Base-by-base conservation (phyloP, 2,329 filamentous ascomycete species). In the Neonectria hederae region DNA sequence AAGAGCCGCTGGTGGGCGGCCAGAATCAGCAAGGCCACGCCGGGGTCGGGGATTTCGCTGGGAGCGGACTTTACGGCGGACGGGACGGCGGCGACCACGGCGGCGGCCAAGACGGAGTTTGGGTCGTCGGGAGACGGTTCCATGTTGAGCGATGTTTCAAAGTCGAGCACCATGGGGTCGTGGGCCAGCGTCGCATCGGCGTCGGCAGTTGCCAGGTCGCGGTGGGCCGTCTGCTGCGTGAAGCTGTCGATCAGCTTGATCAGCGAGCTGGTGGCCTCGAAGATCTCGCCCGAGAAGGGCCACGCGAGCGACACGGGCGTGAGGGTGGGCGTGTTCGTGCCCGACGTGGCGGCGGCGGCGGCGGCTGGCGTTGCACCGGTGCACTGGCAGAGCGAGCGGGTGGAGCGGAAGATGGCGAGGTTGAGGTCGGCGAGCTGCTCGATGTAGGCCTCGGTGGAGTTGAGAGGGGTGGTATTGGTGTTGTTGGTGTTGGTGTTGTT, bases 231-330 rank as follows among this genome's bases (percentile, higher is more conserved):
- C 35, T 38, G 35, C 35, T 28, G 22, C 17, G 45, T 28, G n/a
- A 30, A 49, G 45, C 13, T 17, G 24, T 49, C 45, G 24, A 49
- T 49, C 22, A 49, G 45, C 45, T n/a, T 26, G 45, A 49, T 49
- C 45, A 49, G 24, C 22, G 45, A 49, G 45, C 45, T 49, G 14
- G 45, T 28, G 24, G 45, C 45, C 45, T 49, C 45, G 45, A 49
- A 49, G 45, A 49, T 30, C 24, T 49, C 45, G 22, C 45, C 45
- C 24, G 45, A 49, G 45, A 49, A 28, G 17, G 43, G 22, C 43
- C 43, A 48, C 6, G 43, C 43, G 2, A 48, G 21, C 22, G 43
- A 48, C 7, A 26, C 43, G 43, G 43, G 43, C 14, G 17, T 42
- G 38, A 42, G 35, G 13, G 35, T 42, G 17, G 38, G 38, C 45